Evolutionary conservation across 805 yeast genomes (phyloP).

Genomic region (Candida hispaniensis): DNA sequence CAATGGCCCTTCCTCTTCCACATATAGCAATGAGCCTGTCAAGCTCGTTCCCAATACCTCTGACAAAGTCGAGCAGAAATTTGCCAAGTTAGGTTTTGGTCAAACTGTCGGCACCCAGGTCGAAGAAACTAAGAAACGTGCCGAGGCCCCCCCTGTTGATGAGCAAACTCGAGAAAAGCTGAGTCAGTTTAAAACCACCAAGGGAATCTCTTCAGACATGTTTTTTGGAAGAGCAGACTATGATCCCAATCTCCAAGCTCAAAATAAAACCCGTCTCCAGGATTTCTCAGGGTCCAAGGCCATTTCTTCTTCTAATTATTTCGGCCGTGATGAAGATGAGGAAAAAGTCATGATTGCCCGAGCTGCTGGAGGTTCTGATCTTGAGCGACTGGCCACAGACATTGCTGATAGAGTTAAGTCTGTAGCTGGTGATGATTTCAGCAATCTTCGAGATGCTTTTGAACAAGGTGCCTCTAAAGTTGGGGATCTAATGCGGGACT

Average conservation of each 20-base stretch:
- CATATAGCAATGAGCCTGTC: conserved; percentile 11
- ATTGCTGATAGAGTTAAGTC: conserved; percentile 59
- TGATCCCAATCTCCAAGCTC: conserved; percentile 66
- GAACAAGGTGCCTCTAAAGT: conserved; percentile 90
- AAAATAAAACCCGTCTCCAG: conserved; percentile 73
- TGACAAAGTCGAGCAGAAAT: conserved; percentile 23
- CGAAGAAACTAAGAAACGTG: conserved; percentile 23
- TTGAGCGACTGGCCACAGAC: conserved; percentile 51
- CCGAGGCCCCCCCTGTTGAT: conserved; percentile 19
- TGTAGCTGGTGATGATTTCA: conserved; percentile 80
- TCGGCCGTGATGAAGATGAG: conserved; percentile 66
- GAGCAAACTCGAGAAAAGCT: conserved; percentile 25
- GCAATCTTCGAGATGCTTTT: conserved; percentile 77
- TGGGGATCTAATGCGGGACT: conserved; percentile 78
- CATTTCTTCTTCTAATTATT: conserved; percentile 85
- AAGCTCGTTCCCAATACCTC: conserved; percentile 14
- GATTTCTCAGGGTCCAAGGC: conserved; percentile 77
- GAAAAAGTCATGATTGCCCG: conserved; percentile 26
- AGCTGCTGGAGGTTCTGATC: conserved; percentile 26
- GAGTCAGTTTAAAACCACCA: conserved; percentile 71
- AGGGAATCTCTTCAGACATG: conserved; percentile 93
- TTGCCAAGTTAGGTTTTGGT: conserved; percentile 83
- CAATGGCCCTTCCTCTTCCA: conserved; percentile 8
- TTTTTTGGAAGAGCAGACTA: conserved; percentile 79
- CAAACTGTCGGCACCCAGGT: conserved; percentile 43